Conservation (phyloP, 495 filamentous ascomycete genomes). For the Podospora conica region DNA sequence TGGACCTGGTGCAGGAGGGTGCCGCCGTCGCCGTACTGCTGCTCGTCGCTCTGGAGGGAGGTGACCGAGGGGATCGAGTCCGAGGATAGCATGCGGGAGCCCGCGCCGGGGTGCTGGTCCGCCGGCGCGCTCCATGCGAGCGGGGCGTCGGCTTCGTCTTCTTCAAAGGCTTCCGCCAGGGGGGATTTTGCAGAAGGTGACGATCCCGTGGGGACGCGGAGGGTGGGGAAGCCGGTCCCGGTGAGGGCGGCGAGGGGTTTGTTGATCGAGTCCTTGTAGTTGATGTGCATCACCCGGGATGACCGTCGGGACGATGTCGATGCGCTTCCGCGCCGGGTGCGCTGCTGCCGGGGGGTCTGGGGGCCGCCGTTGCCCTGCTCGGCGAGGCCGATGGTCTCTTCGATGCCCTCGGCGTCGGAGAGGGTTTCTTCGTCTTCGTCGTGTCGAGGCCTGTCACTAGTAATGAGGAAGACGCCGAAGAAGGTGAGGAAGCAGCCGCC, state of each 20-base stretch:
- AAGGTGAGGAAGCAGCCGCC: conserved; percentile 89
- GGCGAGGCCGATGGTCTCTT: conserved; percentile 44
- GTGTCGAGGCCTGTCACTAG: conserved; percentile 52
- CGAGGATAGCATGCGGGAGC: conserved; percentile 29
- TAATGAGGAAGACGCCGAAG: conserved; percentile 90
- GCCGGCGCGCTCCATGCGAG: neutral
- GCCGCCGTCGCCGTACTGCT: neutral
- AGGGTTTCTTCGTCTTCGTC: conserved; percentile 49
- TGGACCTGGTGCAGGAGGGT: neutral
- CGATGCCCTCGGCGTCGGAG: conserved; percentile 46
- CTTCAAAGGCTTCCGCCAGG: conserved; percentile 9
- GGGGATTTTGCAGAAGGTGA: neutral
- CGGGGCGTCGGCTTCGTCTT: conserved; percentile 18
- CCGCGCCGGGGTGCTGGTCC: conserved; percentile 24
- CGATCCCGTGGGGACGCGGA: conserved; percentile 11
- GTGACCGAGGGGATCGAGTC: conserved; percentile 32
- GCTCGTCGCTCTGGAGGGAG: conserved; percentile 7
- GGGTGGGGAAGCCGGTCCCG: conserved; percentile 19
- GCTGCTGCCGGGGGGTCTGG: conserved; percentile 5
- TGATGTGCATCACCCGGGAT: conserved; percentile 36
- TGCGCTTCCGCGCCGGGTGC: conserved; percentile 18
- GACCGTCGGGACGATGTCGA: conserved; percentile 31
- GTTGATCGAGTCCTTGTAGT: conserved; percentile 26
- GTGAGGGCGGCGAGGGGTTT: conserved; percentile 17
- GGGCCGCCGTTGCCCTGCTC: conserved; percentile 29